Base-by-base conservation (phyloP, 2,329 filamentous ascomycete genomes). In the Epicoccum nigrum region DNA sequence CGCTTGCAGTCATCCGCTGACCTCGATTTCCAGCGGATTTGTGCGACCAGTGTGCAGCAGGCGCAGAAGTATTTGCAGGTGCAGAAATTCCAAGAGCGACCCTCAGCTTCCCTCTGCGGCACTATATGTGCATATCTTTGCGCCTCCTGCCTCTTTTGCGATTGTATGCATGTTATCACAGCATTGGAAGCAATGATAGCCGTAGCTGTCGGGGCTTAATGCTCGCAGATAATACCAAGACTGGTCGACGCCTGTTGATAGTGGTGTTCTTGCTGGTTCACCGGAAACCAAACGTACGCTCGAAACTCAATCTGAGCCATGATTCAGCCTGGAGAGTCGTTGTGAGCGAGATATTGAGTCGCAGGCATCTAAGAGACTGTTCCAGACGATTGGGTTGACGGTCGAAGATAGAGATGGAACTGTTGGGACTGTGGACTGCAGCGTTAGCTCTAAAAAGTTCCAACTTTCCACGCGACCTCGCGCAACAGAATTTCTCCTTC, bases 401-500 rank as follows among this genome's bases (percentile, higher is more conserved):
- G 41, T 27, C 23, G 30, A 21, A n/a, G 12, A 33, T 19, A 17
- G 37, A n/a, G 16, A 11, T 42, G 42, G 37, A 51, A 51, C 42
- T 42, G 49, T 46, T 51, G 49, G 27, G 37, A 37, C 16, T 15
- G 37, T 25, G 35, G n/a, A 43, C 23, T 46, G 43, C 42, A 38
- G 38, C 37, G 21, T 42, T 51, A 46, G 49, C 42, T 33, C 17
- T 12, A 21, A 19, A 19, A 20, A 2, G 12, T 35, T 3, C 42
- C 32, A 41, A 16, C 4, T 15, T 31, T 41, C 17, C 19, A 21
- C 7, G 12, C 41, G 35, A 23, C 35, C 9, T 40, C 8, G 5
- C 33, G 42, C 25, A 13, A 42, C 37, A 42, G 25, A 11, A 23
- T 8, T 17, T 15, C n/a, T 31, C 31, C 31, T 32, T 25, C 17